phyloP scores from a whole-genome alignment of 176 grass and related monocot species.

The Aegilops bicornis region DNA sequence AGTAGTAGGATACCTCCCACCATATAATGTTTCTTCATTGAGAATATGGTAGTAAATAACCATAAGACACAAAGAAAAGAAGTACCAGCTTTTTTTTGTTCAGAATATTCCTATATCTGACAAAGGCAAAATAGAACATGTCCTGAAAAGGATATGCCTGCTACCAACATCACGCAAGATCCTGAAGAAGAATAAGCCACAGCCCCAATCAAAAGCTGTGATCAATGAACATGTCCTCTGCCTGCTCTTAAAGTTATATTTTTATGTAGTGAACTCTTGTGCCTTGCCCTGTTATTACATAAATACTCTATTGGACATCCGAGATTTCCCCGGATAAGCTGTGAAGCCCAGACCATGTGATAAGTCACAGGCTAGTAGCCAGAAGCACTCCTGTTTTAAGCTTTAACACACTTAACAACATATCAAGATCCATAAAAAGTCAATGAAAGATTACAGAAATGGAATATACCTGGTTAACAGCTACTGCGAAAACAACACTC shows the following conservation, averaged over 20 bases:
- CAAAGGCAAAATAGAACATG: neutral
- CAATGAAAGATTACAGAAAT: neutral
- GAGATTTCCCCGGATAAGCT: no score
- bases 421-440: neutral
- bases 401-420: no score
- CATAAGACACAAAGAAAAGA: neutral
- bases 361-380: no score
- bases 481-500: neutral
- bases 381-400: no score
- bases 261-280: no score
- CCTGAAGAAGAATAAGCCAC: neutral
- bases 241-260: neutral
- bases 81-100: neutral
- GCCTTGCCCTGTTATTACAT: no score
- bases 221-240: neutral
- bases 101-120: neutral
- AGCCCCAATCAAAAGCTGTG: neutral
- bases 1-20: no score
- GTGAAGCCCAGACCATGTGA: no score
- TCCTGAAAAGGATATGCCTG: neutral
- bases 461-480: neutral
- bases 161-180: neutral
- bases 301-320: no score
- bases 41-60: neutral
- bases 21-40: neutral